A percentile compares a stretch with the other conserved stretches of the same genome.
Evolutionary conservation across 106 monocot species (phyloP).

Genomic region (Dioscorea zingiberensis): DNA sequence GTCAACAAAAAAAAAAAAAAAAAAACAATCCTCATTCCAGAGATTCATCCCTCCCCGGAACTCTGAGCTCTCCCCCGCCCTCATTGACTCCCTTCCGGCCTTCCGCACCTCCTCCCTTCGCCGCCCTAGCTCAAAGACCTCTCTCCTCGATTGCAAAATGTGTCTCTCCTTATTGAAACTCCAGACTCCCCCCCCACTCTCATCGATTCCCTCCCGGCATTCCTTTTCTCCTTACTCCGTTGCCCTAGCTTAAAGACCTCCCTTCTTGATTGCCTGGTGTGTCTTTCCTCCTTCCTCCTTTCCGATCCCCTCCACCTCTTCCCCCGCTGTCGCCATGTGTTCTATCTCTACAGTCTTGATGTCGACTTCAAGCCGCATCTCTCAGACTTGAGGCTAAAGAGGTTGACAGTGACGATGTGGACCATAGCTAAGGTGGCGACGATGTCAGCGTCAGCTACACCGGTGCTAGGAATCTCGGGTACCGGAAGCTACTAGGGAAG

Average conservation of each 20-base stretch:
- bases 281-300: slow-evolving; percentile 58
- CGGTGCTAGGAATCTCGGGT: slow-evolving; percentile 64
- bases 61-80: slow-evolving; percentile 60
- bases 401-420: slow-evolving; percentile 26
- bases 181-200: no score
- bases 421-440: slow-evolving; percentile 36
- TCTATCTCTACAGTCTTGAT: slow-evolving; percentile 93
- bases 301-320: slow-evolving; percentile 67
- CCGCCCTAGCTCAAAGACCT: no score
- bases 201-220: no score
- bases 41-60: slow-evolving; percentile 11
- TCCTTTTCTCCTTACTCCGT: no score
- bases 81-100: slow-evolving; percentile 76
- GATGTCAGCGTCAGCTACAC: slow-evolving; percentile 3
- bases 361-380: slow-evolving; percentile 93
- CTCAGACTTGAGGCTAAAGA: slow-evolving; percentile 77
- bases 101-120: slow-evolving; percentile 64
- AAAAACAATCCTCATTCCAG: slow-evolving; percentile 14
- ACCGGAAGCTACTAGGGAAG: slow-evolving; percentile 73
- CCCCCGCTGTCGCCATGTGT: slow-evolving; percentile 88
- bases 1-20: no score
- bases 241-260: no score
- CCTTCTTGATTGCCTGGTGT: no score
- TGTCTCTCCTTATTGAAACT: no score
- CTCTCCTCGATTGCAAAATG: slow-evolving; percentile 58